These are phyloP conservation scores for Aspergillus texensis DNA, from an alignment of 2,329 filamentous ascomycete species.

Conservation along the genomic window DNA sequence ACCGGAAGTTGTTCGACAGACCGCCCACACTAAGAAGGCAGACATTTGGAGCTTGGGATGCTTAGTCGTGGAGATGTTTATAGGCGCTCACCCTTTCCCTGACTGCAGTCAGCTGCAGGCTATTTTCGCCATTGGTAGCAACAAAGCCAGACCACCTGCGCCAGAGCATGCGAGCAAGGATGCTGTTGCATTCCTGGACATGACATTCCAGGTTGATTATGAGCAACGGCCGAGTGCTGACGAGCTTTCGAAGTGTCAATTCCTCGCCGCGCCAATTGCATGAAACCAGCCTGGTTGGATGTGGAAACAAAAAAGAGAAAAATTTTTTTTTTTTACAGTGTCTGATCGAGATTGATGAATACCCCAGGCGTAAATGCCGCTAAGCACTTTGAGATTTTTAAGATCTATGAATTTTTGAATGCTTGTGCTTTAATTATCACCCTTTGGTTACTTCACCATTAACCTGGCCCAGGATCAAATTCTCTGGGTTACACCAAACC, in stretches of 20 bases:
- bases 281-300: conserved; percentile 30
- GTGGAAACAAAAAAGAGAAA: background rate
- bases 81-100: conserved; percentile 91
- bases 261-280: conserved; percentile 70
- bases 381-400: background rate
- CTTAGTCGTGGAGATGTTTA: conserved; percentile 98
- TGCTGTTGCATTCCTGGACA: conserved; percentile 77
- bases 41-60: conserved; percentile 99
- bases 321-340: background rate
- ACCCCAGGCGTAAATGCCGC: background rate
- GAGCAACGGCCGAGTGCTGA: conserved; percentile 89
- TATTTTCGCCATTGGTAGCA: conserved; percentile 96
- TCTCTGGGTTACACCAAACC: background rate
- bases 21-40: conserved; percentile 95
- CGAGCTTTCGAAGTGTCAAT: conserved; percentile 81
- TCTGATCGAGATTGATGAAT: conserved; percentile 15
- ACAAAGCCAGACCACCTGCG: conserved; percentile 82
- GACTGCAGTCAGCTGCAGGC: conserved; percentile 96
- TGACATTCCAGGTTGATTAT: conserved; percentile 95
- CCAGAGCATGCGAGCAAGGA: conserved; percentile 85
- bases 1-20: conserved; percentile 96
- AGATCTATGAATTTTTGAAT: conserved; percentile 4
- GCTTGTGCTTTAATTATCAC: background rate
- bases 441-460: background rate
- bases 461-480: background rate